Percentiles rank a stretch among this genome's conserved stretches.
Evolutionary conservation across 1,284 basidiomycete genomes (phyloP).

Genomic region (Tranzscheliella williamsii): DNA sequence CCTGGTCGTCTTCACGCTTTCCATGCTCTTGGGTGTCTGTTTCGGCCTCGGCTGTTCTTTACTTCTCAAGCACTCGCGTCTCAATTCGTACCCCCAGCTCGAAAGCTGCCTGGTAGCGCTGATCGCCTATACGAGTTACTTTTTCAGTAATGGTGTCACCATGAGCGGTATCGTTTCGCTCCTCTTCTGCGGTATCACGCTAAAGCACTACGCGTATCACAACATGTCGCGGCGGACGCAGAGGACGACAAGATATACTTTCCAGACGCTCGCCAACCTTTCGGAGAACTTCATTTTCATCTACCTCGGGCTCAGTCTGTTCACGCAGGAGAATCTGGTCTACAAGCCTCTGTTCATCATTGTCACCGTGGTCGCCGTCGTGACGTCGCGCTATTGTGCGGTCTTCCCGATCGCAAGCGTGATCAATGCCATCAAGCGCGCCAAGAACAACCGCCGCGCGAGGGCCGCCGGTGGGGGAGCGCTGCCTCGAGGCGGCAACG

Average conservation of each 20-base stretch:
- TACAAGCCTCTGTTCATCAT: conserved; percentile 93
- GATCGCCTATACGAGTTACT: conserved; percentile 95
- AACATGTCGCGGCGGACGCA: conserved; percentile 97
- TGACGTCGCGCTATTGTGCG: conserved; percentile 91
- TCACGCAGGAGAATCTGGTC: conserved; percentile 83
- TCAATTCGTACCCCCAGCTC: conserved; percentile 76
- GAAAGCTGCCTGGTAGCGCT: conserved; percentile 93
- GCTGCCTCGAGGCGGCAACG: conserved; percentile 14
- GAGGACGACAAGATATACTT: conserved; percentile 84
- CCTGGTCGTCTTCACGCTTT: conserved; percentile 88
- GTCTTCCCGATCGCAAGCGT: conserved; percentile 95
- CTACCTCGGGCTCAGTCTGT: conserved; percentile 92
- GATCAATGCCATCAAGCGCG: conserved; percentile 86
- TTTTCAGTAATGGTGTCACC: conserved; percentile 86
- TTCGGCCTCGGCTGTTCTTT: conserved; percentile 90
- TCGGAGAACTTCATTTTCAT: conserved; percentile 99
- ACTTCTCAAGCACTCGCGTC: conserved; percentile 89
- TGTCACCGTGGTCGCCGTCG: conserved; percentile 71
- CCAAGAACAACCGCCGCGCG: conserved; percentile 70
- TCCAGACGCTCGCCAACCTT: conserved; percentile 64
- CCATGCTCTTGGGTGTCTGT: conserved; percentile 86
- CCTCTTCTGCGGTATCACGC: conserved; percentile 96
- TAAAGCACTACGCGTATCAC: conserved; percentile 99
- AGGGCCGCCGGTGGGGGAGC: conserved; percentile 33
- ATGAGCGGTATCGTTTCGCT: conserved; percentile 98